Conservation (phyloP, 78 protist genomes). For the Tieghemostelium lacteum region DNA sequence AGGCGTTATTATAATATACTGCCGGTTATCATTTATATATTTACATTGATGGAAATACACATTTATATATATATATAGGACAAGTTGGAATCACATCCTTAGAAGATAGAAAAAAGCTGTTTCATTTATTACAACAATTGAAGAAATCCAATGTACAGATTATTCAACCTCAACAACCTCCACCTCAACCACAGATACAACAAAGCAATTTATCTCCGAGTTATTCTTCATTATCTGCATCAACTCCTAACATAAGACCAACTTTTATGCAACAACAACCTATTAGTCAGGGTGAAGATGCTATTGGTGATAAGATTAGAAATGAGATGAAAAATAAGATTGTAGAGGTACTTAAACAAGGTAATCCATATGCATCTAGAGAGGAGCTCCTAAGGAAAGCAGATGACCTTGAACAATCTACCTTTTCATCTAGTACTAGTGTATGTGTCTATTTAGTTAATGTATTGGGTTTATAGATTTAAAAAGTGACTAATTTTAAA, state of each 20-base stretch:
- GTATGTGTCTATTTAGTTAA: no score
- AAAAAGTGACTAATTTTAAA: no score
- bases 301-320: not conserved
- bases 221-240: conserved; percentile 13
- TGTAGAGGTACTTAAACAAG: no score
- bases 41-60: no score
- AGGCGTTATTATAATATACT: no score
- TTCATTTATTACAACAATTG: conserved; percentile 60
- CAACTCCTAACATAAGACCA: not conserved
- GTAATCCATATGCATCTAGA: no score
- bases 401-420: no score
- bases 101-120: conserved; percentile 68
- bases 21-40: no score
- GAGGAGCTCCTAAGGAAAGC: no score
- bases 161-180: not conserved
- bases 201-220: not conserved
- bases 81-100: conserved; percentile 51
- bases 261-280: not conserved
- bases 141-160: conserved; percentile 1
- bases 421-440: no score
- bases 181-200: not conserved
- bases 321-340: no score
- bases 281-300: not conserved
- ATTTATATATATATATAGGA: not conserved
- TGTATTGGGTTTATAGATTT: no score